phyloP scores from a whole-genome alignment of 176 grass and related monocot species.

The Pharus latifolius region DNA sequence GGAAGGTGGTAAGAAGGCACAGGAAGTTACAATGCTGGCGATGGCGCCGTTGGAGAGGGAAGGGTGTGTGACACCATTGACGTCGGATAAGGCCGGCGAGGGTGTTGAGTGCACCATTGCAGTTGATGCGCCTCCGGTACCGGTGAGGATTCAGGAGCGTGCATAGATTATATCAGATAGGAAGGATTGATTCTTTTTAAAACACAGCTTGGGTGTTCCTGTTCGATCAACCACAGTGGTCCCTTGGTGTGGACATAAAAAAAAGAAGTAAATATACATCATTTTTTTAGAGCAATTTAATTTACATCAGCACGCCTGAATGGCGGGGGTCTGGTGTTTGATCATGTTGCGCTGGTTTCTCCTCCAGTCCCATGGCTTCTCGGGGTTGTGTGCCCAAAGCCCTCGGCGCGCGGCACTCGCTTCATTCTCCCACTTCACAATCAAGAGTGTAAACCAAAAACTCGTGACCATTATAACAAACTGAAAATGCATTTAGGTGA shows the following conservation, averaged over 20 bases:
- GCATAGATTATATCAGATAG: too few relatives aligned
- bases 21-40: not conserved
- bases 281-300: too few relatives aligned
- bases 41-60: constrained; percentile 40
- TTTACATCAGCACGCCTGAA: constrained; percentile 19
- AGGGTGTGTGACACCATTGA: not conserved
- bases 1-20: not conserved
- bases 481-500: not conserved
- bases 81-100: not conserved
- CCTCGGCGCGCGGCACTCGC: constrained; percentile 25
- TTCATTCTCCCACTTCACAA: constrained; percentile 43
- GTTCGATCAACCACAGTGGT: too few relatives aligned
- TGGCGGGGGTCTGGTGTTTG: not conserved
- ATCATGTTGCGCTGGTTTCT: constrained; percentile 19
- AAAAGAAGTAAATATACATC: too few relatives aligned
- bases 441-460: not conserved
- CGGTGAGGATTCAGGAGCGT: not conserved
- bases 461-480: not conserved
- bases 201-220: too few relatives aligned
- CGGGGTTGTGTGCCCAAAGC: constrained; percentile 37
- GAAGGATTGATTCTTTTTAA: too few relatives aligned
- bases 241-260: too few relatives aligned
- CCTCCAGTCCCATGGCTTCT: constrained; percentile 61
- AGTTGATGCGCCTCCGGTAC: not conserved
- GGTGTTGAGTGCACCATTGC: not conserved